Conservation (phyloP, 2,329 filamentous ascomycete species). For the Aspergillus pseudonomiae region DNA sequence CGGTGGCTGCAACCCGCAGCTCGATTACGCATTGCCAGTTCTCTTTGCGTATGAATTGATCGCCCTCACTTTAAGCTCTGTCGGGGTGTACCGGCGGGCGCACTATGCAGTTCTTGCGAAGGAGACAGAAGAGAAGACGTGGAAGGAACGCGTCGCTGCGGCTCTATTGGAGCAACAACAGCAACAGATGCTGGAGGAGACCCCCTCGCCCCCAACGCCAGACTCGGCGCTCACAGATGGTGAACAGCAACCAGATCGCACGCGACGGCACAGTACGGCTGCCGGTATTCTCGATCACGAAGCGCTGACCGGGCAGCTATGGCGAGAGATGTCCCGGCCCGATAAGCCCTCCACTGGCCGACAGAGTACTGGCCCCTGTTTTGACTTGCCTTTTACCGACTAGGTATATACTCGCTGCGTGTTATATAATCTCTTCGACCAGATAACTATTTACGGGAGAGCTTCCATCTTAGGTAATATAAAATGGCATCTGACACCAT, state of each 20-base stretch:
- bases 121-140: neutral
- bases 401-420: neutral
- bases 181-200: neutral
- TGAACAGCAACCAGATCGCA: neutral
- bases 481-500: fast-evolving
- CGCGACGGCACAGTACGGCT: neutral
- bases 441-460: too few relatives aligned
- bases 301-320: neutral
- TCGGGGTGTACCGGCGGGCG: neutral
- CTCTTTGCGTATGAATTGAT: neutral
- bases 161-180: neutral
- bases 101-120: neutral
- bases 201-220: neutral
- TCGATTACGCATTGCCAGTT: constrained; percentile 46
- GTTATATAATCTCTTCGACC: fast-evolving
- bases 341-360: neutral
- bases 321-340: neutral
- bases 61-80: neutral
- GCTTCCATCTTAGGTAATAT: neutral
- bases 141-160: neutral
- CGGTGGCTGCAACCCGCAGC: constrained; percentile 44
- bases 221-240: neutral
- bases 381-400: neutral
- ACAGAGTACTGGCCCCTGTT: neutral
- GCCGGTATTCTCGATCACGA: neutral